These are phyloP conservation scores for Astrothelium macrocarpum DNA, from an alignment of 495 filamentous ascomycete species.

Conservation along the genomic window DNA sequence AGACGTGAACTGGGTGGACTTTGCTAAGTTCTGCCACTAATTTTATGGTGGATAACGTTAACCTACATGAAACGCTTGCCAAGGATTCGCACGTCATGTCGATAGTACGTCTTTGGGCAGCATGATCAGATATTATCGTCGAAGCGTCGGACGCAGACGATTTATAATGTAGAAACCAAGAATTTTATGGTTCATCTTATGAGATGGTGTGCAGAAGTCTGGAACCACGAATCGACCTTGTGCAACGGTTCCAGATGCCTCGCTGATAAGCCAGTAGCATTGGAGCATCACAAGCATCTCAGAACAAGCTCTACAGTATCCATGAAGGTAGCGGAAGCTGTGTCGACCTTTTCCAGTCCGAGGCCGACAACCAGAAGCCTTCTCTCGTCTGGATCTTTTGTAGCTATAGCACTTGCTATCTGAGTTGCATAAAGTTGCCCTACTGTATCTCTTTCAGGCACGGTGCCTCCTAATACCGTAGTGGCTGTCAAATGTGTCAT, in stretches of 20 bases:
- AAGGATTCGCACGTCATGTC: too few relatives aligned
- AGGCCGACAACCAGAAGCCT: slow-evolving; percentile 74
- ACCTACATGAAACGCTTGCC: too few relatives aligned
- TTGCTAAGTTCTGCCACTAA: too few relatives aligned
- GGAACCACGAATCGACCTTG: background rate
- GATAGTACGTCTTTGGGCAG: too few relatives aligned
- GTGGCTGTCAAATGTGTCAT: slow-evolving; percentile 73
- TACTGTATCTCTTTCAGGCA: slow-evolving; percentile 65
- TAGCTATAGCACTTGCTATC: slow-evolving; percentile 67
- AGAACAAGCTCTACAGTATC: background rate
- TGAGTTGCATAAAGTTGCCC: slow-evolving; percentile 84
- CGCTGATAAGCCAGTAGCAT: background rate
- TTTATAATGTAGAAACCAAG: too few relatives aligned
- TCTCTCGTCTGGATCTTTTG: slow-evolving; percentile 63
- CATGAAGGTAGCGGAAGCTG: background rate
- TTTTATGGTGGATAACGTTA: too few relatives aligned
- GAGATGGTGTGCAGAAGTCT: background rate
- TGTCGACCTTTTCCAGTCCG: slow-evolving; percentile 41
- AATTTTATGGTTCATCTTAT: too few relatives aligned
- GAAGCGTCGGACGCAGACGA: too few relatives aligned
- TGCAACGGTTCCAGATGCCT: background rate
- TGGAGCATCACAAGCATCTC: background rate
- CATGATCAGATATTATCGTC: too few relatives aligned
- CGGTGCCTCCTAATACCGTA: slow-evolving; percentile 77
- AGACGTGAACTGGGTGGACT: too few relatives aligned